phyloP scores from a whole-genome alignment of 148 eudicot genomes.

The Dianthus caryophyllus region DNA sequence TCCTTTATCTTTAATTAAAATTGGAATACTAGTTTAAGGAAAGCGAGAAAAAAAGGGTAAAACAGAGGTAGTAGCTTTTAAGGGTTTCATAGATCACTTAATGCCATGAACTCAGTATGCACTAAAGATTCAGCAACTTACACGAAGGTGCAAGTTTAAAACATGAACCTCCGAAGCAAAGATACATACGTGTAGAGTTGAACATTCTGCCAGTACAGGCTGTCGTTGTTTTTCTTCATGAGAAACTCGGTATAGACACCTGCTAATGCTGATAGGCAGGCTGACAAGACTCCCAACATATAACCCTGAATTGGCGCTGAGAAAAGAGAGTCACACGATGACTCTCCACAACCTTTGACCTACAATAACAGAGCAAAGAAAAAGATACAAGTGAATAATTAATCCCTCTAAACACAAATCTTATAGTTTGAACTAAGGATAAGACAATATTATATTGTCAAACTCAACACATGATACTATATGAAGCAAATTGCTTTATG shows the following conservation, averaged over 20 bases:
- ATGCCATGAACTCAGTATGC: not conserved
- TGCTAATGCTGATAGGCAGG: conserved; percentile 95
- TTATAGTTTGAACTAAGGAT: not conserved
- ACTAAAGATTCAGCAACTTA: not conserved
- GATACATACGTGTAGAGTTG: conserved; percentile 86
- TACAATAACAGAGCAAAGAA: conserved; percentile 19
- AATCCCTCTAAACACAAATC: not conserved
- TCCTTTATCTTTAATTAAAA: too few relatives aligned
- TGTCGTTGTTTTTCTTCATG: conserved; percentile 97
- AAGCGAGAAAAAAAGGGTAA: too few relatives aligned
- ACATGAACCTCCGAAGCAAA: conserved; percentile 11
- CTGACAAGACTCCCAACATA: conserved; percentile 81
- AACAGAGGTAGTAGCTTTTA: too few relatives aligned
- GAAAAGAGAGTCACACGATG: conserved; percentile 84
- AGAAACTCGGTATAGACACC: conserved; percentile 96
- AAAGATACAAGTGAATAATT: not conserved
- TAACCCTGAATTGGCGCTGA: conserved; percentile 96
- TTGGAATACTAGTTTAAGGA: too few relatives aligned
- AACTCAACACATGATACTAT: not conserved
- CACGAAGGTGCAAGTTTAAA: not conserved
- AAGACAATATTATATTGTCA: not conserved
- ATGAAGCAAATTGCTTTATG: not conserved
- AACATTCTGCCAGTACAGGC: conserved; percentile 95
- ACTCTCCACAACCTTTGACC: conserved; percentile 94
- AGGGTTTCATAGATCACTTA: too few relatives aligned